Evolutionary conservation across 495 filamentous ascomycete genomes (phyloP).

Genomic region (Lindgomyces ingoldianus): DNA sequence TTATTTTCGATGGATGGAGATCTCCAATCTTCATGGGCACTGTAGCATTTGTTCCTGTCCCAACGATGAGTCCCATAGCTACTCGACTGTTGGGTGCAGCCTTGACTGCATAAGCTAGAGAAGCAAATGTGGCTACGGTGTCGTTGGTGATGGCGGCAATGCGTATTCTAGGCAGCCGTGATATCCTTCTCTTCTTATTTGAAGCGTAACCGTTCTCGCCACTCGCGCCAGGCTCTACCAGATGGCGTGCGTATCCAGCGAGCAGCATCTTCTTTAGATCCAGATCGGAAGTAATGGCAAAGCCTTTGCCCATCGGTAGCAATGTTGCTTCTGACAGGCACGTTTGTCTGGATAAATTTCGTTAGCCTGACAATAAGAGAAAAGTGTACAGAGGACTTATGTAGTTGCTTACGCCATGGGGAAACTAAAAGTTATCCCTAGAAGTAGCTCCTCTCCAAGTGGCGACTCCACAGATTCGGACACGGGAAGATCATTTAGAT

Average conservation of each 20-base stretch:
- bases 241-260: constrained; percentile 66
- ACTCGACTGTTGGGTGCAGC: constrained; percentile 69
- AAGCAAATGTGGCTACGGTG: constrained; percentile 75
- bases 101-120: constrained; percentile 66
- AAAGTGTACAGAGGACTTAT: neutral
- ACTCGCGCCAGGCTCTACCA: constrained; percentile 49
- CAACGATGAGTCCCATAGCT: constrained; percentile 78
- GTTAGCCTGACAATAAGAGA: neutral
- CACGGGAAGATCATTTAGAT: constrained; percentile 45
- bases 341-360: constrained; percentile 59
- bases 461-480: constrained; percentile 31
- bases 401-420: constrained; percentile 59
- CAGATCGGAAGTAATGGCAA: constrained; percentile 70
- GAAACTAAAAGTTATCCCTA: constrained; percentile 87
- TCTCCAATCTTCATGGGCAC: constrained; percentile 66
- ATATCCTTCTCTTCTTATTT: constrained; percentile 47
- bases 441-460: constrained; percentile 60
- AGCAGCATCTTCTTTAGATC: constrained; percentile 70
- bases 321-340: constrained; percentile 73
- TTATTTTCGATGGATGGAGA: constrained; percentile 53
- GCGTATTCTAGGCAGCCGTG: constrained; percentile 62
- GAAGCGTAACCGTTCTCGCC: constrained; percentile 33
- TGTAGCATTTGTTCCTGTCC: constrained; percentile 82
- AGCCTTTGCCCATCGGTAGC: constrained; percentile 89
- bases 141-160: constrained; percentile 83